These are phyloP conservation scores for Curvularia hawaiiensis DNA, from an alignment of 2,329 filamentous ascomycete species.

Conservation along the genomic window DNA sequence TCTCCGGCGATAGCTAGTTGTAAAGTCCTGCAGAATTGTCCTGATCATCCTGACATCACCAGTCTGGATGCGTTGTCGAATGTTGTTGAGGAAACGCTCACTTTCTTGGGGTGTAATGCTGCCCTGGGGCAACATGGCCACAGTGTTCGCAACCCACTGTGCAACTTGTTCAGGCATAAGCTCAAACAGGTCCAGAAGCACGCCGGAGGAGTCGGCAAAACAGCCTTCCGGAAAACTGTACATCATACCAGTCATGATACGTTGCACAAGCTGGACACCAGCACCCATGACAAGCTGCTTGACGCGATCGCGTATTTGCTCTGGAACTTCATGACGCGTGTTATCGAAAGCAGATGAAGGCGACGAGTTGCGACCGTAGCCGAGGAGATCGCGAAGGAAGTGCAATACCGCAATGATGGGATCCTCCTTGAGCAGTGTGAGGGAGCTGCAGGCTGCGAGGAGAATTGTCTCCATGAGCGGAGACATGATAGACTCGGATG, in stretches of 20 bases:
- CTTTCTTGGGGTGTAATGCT: slow-evolving; percentile 75
- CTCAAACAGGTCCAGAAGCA: slow-evolving; percentile 89
- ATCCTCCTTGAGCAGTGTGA: slow-evolving; percentile 88
- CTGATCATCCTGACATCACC: slow-evolving; percentile 80
- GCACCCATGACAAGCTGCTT: slow-evolving; percentile 72
- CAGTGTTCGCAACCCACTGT: slow-evolving; percentile 80
- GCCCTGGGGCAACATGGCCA: slow-evolving; percentile 81
- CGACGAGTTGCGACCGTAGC: slow-evolving; percentile 79
- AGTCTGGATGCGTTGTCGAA: slow-evolving; percentile 74
- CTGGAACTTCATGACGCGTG: slow-evolving; percentile 63
- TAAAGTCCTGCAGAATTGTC: slow-evolving; percentile 91
- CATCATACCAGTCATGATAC: slow-evolving; percentile 97
- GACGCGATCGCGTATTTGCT: slow-evolving; percentile 74
- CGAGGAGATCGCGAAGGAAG: slow-evolving; percentile 87
- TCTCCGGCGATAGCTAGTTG: slow-evolving; percentile 87
- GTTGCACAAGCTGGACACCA: slow-evolving; percentile 81
- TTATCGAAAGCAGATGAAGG: slow-evolving; percentile 66
- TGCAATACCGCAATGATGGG: slow-evolving; percentile 90
- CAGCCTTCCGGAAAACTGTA: slow-evolving; percentile 96
- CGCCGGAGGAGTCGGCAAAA: slow-evolving; percentile 91
- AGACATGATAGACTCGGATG: slow-evolving; percentile 80
- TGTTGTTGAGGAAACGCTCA: slow-evolving; percentile 78
- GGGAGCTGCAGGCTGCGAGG: slow-evolving; percentile 81
- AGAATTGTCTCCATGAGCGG: slow-evolving; percentile 81
- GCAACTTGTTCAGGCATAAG: slow-evolving; percentile 80